Percentiles rank a stretch among this genome's conserved stretches.
Evolutionary conservation across 2,329 filamentous ascomycete genomes (phyloP).

Genomic region (Didymella pomorum): DNA sequence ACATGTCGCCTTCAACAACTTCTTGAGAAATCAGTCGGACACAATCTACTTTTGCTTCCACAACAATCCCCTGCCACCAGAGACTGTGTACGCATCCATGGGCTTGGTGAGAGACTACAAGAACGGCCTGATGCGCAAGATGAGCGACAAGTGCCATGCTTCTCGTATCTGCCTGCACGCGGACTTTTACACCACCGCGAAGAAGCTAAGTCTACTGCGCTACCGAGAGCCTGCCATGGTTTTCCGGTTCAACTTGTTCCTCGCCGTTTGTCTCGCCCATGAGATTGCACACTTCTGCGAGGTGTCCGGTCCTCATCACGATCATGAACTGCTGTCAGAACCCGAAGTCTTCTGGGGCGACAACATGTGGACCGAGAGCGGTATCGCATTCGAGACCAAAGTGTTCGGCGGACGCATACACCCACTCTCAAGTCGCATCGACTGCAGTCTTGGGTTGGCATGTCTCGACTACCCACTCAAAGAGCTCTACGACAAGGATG

Average conservation of each 20-base stretch:
- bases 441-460: slow-evolving; percentile 50
- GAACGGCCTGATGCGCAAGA: slow-evolving; percentile 46
- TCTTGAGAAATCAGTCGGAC: slow-evolving; percentile 44
- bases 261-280: slow-evolving; percentile 50
- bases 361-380: slow-evolving; percentile 52
- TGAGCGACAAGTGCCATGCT: slow-evolving; percentile 48
- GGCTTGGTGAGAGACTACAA: slow-evolving; percentile 50
- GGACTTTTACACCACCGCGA: slow-evolving; percentile 53
- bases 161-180: slow-evolving; percentile 51
- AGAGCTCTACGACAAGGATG: slow-evolving; percentile 49
- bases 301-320: slow-evolving; percentile 49
- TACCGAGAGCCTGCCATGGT: slow-evolving; percentile 53
- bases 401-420: slow-evolving; percentile 51
- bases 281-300: slow-evolving; percentile 54
- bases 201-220: slow-evolving; percentile 47
- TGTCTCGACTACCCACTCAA: slow-evolving; percentile 48
- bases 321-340: slow-evolving; percentile 45
- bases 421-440: slow-evolving; percentile 49
- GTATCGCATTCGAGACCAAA: slow-evolving; percentile 51
- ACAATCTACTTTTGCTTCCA: slow-evolving; percentile 52
- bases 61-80: slow-evolving; percentile 46
- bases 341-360: slow-evolving; percentile 51
- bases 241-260: slow-evolving; percentile 51
- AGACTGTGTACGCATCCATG: slow-evolving; percentile 51
- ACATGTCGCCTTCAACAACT: slow-evolving; percentile 39